Evolutionary conservation across 2,329 filamentous ascomycete species (phyloP).

Genomic region (Neocatenulostroma microsporum): DNA sequence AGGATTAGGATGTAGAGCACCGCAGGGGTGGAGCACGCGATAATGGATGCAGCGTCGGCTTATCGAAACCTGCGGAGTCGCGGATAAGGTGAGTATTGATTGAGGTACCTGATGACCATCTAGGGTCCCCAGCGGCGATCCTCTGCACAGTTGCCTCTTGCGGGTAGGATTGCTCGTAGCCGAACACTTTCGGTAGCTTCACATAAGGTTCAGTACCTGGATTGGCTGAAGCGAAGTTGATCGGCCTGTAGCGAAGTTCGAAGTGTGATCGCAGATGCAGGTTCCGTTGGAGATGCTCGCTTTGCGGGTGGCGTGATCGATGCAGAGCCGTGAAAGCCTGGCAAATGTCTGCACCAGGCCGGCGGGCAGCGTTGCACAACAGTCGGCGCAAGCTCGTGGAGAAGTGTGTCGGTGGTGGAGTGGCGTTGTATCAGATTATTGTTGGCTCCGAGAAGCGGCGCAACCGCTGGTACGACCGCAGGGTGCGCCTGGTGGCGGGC

Average conservation of each 20-base stretch:
- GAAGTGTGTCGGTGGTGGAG: not conserved
- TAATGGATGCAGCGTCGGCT: conserved; percentile 7
- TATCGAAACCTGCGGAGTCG: not conserved
- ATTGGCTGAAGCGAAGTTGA: too few relatives aligned
- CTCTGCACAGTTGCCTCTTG: conserved; percentile 1
- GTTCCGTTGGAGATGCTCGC: not conserved
- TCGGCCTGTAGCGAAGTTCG: too few relatives aligned
- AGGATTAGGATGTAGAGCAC: conserved; percentile 1
- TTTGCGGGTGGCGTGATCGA: not conserved
- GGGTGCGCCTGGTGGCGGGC: too few relatives aligned
- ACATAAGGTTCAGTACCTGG: too few relatives aligned
- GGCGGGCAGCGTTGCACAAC: conserved; percentile 3
- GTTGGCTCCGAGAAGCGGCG: too few relatives aligned
- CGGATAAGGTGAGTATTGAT: conserved; percentile 1
- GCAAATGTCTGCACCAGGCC: not conserved
- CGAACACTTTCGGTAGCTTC: too few relatives aligned
- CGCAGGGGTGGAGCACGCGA: conserved; percentile 12
- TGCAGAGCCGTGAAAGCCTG: not conserved
- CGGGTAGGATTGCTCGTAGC: conserved; percentile 1
- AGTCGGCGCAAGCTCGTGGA: conserved; percentile 8
- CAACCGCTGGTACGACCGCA: too few relatives aligned
- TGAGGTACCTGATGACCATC: conserved; percentile 1
- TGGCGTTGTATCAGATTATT: not conserved
- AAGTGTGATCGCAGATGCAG: not conserved
- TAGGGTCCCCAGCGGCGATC: conserved; percentile 3